A percentile compares a stretch with the other conserved stretches of the same genome.
Conservation (phyloP, 2,329 filamentous ascomycete species). For the Canariomyces notabilis region DNA sequence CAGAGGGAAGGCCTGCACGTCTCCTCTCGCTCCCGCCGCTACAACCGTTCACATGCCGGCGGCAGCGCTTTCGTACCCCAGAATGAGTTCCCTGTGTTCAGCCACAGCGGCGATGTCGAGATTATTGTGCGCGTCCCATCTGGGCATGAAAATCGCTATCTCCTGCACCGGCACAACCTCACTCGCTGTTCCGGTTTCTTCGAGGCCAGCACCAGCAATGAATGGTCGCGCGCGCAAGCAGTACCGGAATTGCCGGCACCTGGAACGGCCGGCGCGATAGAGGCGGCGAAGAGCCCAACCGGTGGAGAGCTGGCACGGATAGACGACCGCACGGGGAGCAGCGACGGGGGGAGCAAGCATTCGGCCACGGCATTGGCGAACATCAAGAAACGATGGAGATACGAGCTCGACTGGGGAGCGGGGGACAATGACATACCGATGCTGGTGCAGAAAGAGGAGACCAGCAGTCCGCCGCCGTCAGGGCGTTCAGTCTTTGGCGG, state of each 20-base stretch:
- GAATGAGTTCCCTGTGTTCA: slow-evolving; percentile 92
- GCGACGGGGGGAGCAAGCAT: slow-evolving; percentile 33
- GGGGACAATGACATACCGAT: slow-evolving; percentile 76
- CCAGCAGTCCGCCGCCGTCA: slow-evolving; percentile 16
- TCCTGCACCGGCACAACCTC: slow-evolving; percentile 82
- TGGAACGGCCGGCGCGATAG: slow-evolving; percentile 28
- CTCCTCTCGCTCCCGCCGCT: slow-evolving; percentile 43
- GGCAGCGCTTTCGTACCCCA: slow-evolving; percentile 63
- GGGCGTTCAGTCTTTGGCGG: slow-evolving; percentile 54
- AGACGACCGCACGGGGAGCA: slow-evolving; percentile 39
- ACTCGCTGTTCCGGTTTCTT: slow-evolving; percentile 93
- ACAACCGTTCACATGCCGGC: slow-evolving; percentile 76
- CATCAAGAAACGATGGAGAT: slow-evolving; percentile 68
- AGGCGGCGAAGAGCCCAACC: slow-evolving; percentile 10
- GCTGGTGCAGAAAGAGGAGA: slow-evolving; percentile 70
- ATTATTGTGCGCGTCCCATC: slow-evolving; percentile 65
- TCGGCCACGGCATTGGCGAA: slow-evolving; percentile 33
- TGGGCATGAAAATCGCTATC: slow-evolving; percentile 72
- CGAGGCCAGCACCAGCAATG: slow-evolving; percentile 73
- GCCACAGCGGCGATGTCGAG: slow-evolving; percentile 87
- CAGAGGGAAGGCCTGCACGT: slow-evolving; percentile 20
- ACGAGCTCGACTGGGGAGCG: slow-evolving; percentile 75
- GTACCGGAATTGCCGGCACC: slow-evolving; percentile 30
- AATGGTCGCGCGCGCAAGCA: slow-evolving; percentile 58
- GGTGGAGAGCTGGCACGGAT: slow-evolving; percentile 49